Percentiles rank a stretch among this genome's conserved stretches.
phyloP scores from a whole-genome alignment of 148 eudicot species.

The Dianthus caryophyllus region DNA sequence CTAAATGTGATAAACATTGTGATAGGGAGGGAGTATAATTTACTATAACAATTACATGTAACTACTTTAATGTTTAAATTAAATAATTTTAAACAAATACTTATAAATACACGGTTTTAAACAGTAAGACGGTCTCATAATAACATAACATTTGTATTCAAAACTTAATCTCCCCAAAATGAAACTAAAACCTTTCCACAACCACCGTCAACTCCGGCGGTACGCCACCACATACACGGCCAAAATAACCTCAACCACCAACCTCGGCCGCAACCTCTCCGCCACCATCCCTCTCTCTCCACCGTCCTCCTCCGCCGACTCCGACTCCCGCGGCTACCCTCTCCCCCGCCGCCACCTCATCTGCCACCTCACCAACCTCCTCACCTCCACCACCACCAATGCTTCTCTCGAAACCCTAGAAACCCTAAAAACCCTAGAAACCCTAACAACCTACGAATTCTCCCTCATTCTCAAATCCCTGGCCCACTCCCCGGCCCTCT shows the following conservation, averaged over 20 bases:
- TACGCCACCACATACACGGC: conserved; percentile 84
- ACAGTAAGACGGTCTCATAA: too few relatives aligned
- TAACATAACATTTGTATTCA: too few relatives aligned
- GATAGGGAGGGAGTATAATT: too few relatives aligned
- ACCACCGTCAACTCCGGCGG: conserved; percentile 42
- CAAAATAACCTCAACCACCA: conserved; percentile 36
- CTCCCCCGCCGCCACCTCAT: conserved; percentile 86
- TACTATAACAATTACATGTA: too few relatives aligned
- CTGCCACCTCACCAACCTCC: conserved; percentile 54
- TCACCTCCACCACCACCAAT: conserved; percentile 21
- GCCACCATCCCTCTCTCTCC: conserved; percentile 38
- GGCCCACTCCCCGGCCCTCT: conserved; percentile 45
- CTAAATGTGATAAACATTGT: too few relatives aligned
- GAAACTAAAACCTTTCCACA: not conserved
- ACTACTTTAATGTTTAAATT: too few relatives aligned
- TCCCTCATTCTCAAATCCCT: too few relatives aligned
- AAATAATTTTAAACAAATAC: too few relatives aligned
- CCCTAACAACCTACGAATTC: conserved; percentile 30
- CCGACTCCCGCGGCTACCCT: conserved; percentile 61
- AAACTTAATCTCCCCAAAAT: too few relatives aligned
- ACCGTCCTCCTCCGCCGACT: conserved; percentile 38
- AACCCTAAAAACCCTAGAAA: conserved; percentile 34
- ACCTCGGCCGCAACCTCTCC: conserved; percentile 49
- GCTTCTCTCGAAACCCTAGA: not conserved
- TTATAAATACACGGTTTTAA: too few relatives aligned